These are phyloP conservation scores for Solanum pinnatisectum DNA, from an alignment of 257 asterid genomes.

Conservation along the genomic window DNA sequence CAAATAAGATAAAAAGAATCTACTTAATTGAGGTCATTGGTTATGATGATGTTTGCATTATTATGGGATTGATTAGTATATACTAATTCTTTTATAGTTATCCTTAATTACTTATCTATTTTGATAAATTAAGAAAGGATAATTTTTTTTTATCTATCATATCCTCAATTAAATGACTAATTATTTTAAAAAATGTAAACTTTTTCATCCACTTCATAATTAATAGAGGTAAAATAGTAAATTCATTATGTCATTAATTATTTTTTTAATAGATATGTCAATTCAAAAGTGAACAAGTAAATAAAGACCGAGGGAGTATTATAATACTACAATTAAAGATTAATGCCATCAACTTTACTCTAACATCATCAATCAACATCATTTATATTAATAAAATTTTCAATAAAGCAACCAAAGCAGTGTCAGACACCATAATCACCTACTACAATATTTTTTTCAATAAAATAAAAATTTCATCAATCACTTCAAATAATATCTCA, in stretches of 20 bases:
- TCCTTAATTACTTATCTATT: too few species aligned
- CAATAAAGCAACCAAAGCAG: not conserved
- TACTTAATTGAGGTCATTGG: constrained; percentile 13
- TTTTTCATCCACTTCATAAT: too few species aligned
- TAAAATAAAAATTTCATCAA: not conserved
- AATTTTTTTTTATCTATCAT: too few species aligned
- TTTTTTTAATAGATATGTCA: too few species aligned
- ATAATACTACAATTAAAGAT: not conserved
- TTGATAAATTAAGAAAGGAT: too few species aligned
- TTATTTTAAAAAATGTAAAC: too few species aligned
- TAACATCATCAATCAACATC: not conserved
- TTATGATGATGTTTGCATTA: constrained; percentile 5
- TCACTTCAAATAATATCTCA: not conserved
- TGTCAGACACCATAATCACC: not conserved
- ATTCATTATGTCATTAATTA: too few species aligned
- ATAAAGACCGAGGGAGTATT: not conserved
- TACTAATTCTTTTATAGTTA: too few species aligned
- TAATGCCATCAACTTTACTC: not conserved
- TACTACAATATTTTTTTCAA: not conserved
- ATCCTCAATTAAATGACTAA: too few species aligned
- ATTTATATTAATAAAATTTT: not conserved
- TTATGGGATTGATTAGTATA: constrained; percentile 6
- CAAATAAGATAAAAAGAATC: constrained; percentile 14
- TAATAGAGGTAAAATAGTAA: too few species aligned
- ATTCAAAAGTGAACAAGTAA: too few species aligned